These are phyloP conservation scores for Aspergillus asperescens DNA, from an alignment of 495 filamentous ascomycete genomes.

Conservation along the genomic window DNA sequence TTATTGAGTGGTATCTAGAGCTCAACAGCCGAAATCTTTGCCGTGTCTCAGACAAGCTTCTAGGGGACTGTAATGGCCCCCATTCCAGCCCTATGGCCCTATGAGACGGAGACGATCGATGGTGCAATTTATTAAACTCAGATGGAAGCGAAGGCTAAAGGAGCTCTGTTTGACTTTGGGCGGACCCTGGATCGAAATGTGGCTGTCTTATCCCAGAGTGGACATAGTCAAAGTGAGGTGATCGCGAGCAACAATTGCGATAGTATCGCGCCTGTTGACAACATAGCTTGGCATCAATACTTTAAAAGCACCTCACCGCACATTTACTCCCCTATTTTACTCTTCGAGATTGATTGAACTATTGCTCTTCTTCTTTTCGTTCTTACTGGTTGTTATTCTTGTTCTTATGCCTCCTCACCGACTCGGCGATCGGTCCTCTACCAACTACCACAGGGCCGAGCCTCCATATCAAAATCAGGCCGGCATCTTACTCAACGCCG, in stretches of 20 bases:
- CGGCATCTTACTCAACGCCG: neutral
- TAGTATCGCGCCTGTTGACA: constrained; percentile 14
- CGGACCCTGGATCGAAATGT: constrained; percentile 3
- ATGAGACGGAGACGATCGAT: neutral
- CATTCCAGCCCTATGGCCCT: constrained; percentile 16
- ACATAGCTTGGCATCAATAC: constrained; percentile 29
- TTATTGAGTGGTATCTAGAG: constrained; percentile 6
- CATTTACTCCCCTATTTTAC: neutral
- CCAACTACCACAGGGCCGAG: neutral
- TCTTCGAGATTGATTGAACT: neutral
- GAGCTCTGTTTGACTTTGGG: constrained; percentile 11
- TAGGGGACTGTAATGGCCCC: too few species aligned
- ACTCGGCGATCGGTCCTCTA: neutral
- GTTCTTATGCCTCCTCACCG: neutral
- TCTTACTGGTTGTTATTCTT: neutral
- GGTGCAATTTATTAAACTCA: constrained; percentile 23
- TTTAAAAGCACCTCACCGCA: constrained; percentile 17
- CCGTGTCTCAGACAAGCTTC: constrained; percentile 19
- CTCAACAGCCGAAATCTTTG: constrained; percentile 30
- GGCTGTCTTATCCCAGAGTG: constrained; percentile 12
- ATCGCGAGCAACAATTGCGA: constrained; percentile 35
- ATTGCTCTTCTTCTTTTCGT: neutral
- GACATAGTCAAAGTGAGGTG: constrained; percentile 32
- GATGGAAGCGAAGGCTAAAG: constrained; percentile 18
- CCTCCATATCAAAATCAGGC: neutral